Conservation (phyloP, 768 basidiomycete genomes). For the Boletus insuetus region DNA sequence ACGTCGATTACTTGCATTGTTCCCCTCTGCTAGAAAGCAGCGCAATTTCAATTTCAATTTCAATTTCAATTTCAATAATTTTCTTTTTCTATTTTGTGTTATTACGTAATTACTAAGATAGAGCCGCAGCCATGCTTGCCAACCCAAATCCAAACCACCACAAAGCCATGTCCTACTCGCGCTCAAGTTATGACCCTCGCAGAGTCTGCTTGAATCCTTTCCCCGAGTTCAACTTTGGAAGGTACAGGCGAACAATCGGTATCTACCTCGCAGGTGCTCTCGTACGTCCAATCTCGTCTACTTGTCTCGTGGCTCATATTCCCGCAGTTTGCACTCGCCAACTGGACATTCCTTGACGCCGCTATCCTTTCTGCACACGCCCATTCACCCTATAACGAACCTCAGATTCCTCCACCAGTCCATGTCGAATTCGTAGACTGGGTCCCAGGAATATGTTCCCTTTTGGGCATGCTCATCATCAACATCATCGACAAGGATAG, state of each 20-base stretch:
- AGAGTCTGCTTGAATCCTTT: conserved; percentile 87
- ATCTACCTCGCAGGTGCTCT: conserved; percentile 91
- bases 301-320: not conserved
- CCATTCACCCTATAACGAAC: conserved; percentile 66
- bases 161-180: conserved; percentile 48
- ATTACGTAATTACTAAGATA: conserved; percentile 17
- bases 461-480: conserved; percentile 89
- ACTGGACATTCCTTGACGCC: conserved; percentile 95
- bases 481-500: conserved; percentile 95
- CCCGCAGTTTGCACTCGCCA: conserved; percentile 84
- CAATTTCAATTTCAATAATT: no score
- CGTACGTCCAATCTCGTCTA: conserved; percentile 50
- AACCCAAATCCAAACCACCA: not conserved
- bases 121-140: conserved; percentile 1
- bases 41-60: not conserved
- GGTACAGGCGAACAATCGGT: conserved; percentile 76
- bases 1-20: conserved; percentile 26
- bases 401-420: conserved; percentile 64
- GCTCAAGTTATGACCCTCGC: conserved; percentile 80
- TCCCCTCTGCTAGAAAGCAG: not conserved
- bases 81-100: not conserved
- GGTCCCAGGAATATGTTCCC: conserved; percentile 93
- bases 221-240: conserved; percentile 71
- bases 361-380: conserved; percentile 88
- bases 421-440: conserved; percentile 95